Conservation (phyloP, 2,329 filamentous ascomycete species). For the Fusarium chuoi region DNA sequence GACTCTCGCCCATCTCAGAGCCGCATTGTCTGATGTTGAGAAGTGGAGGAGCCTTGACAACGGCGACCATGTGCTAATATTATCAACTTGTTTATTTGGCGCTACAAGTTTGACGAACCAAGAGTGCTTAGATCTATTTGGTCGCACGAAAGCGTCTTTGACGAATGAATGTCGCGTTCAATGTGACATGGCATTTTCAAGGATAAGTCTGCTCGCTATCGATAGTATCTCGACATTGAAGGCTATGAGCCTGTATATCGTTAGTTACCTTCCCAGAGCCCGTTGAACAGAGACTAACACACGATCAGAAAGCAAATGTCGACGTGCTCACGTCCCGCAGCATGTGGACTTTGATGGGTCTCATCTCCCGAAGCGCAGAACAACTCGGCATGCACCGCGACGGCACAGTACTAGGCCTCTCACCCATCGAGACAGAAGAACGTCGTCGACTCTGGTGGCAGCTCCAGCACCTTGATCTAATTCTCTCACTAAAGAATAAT, state of each 20-base stretch:
- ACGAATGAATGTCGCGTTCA: not conserved
- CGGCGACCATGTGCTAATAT: not conserved
- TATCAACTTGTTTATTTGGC: conserved; percentile 9
- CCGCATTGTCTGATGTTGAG: not conserved
- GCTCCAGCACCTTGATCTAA: conserved; percentile 8
- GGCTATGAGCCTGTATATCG: conserved; percentile 8
- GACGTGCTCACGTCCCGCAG: not conserved
- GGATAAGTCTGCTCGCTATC: not conserved
- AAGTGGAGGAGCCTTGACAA: not conserved
- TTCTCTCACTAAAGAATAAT: not conserved
- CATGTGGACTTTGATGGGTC: conserved; percentile 9
- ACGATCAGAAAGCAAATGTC: not conserved
- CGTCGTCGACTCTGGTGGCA: conserved; percentile 26
- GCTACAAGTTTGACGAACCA: not conserved
- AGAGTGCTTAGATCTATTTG: not conserved
- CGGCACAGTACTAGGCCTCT: conserved; percentile 5
- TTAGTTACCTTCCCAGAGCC: rapidly evolving
- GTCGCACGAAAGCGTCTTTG: not conserved
- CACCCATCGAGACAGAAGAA: conserved; percentile 13
- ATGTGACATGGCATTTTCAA: conserved; percentile 16
- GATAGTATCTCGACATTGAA: conserved; percentile 6
- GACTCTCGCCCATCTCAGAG: not conserved
- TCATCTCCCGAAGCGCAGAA: conserved; percentile 5
- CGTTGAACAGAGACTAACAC: not conserved
- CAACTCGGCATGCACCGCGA: conserved; percentile 25